phyloP scores from a whole-genome alignment of 371 early-diverging fungal species.

The Actinomucor elegans region DNA sequence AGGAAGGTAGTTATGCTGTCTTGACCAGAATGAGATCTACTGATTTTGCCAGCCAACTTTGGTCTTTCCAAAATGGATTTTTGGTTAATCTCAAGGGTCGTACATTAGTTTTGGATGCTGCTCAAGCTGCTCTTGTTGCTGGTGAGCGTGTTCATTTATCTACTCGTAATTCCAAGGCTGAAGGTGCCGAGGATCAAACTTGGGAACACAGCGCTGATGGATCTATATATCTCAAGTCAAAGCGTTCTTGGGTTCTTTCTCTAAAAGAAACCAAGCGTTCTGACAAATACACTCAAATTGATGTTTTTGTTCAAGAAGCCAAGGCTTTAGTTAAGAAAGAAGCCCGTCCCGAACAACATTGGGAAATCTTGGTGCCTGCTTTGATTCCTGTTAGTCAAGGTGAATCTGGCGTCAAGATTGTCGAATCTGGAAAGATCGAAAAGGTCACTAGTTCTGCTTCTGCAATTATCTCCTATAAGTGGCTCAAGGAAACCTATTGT shows the following conservation, averaged over 20 bases:
- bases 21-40: conserved; percentile 31
- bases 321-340: conserved; percentile 28
- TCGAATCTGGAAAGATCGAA: conserved; percentile 36
- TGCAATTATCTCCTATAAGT: conserved; percentile 29
- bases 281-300: conserved; percentile 18
- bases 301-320: conserved; percentile 42
- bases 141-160: conserved; percentile 36
- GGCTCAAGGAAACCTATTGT: conserved; percentile 34
- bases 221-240: conserved; percentile 24
- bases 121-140: conserved; percentile 16
- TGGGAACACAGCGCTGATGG: conserved; percentile 41
- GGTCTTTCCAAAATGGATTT: conserved; percentile 50
- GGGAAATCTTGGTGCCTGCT: conserved; percentile 44
- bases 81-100: conserved; percentile 51
- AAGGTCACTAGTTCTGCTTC: conserved; percentile 24
- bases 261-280: conserved; percentile 35
- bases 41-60: conserved; percentile 51
- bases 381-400: conserved; percentile 32
- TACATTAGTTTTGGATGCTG: conserved; percentile 33
- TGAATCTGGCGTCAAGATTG: conserved; percentile 32
- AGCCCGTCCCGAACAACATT: conserved; percentile 41
- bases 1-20: conserved; percentile 23
- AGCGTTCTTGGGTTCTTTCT: conserved; percentile 34
- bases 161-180: conserved; percentile 7
- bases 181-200: conserved; percentile 27